Percentiles rank a stretch among this genome's conserved stretches.
phyloP scores from a whole-genome alignment of 2,329 filamentous ascomycete genomes.

The Cyphellophora europaea region DNA sequence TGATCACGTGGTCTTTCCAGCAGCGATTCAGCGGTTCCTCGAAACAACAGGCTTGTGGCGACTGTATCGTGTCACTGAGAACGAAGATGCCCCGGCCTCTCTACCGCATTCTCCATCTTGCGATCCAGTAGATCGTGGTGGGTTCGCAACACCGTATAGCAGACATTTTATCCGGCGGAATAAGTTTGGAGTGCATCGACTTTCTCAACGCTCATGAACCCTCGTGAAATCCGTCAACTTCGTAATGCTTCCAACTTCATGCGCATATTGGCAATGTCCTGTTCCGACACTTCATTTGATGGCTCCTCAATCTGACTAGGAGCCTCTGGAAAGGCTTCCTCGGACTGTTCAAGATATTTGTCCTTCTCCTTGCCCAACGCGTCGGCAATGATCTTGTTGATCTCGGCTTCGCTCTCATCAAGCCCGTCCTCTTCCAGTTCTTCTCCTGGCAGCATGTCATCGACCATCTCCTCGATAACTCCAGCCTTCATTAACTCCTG shows the following conservation, averaged over 20 bases:
- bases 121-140: too few relatives aligned
- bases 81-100: too few relatives aligned
- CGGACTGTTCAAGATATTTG: conserved; percentile 33
- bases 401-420: conserved; percentile 72
- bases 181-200: too few relatives aligned
- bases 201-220: too few relatives aligned
- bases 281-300: conserved; percentile 78
- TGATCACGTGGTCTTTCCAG: too few relatives aligned
- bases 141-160: too few relatives aligned
- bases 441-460: conserved; percentile 68
- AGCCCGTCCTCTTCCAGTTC: conserved; percentile 62
- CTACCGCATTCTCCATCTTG: too few relatives aligned
- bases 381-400: conserved; percentile 87
- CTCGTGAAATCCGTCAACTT: conserved; percentile 61
- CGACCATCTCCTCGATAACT: conserved; percentile 96
- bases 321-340: conserved; percentile 28
- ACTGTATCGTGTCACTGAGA: too few relatives aligned
- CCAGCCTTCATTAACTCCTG: conserved; percentile 87
- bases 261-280: conserved; percentile 88
- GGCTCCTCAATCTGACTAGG: conserved; percentile 34
- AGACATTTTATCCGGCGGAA: too few relatives aligned
- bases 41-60: too few relatives aligned
- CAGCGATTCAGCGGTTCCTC: too few relatives aligned
- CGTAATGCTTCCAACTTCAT: conserved; percentile 82
- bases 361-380: conserved; percentile 64